Base-by-base conservation (phyloP, 352 stramenopile genomes). In the Phytophthora cryptogea region DNA sequence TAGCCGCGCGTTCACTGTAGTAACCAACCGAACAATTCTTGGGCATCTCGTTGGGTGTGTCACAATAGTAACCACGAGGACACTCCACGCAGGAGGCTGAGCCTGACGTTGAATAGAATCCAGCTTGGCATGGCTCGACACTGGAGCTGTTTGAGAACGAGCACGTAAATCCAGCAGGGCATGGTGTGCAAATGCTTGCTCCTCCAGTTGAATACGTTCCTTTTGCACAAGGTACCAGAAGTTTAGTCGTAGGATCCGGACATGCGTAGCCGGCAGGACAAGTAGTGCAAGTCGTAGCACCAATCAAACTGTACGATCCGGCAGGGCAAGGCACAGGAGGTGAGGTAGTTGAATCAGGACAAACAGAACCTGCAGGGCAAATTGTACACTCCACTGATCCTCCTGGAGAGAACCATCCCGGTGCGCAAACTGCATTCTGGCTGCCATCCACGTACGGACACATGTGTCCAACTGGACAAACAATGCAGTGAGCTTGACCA, bases 1-100 rank as follows among this genome's bases (percentile, higher is more conserved):
- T 82, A 8, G 88, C 89, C 0, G 74, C 82, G 6, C 83, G 75
- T 4, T 83, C 54, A 36, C 83, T 96, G 61, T 94, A 97, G 20
- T 83, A 89, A 1, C 89, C 90, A 13, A 93, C 64, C 2, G 74
- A 76, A 48, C 88, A 92, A 46, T 85, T 85, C 63, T 88, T 83
- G 0, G 79, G 81, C 52, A 85, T 81, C 17, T 86, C 68, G 35
- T 78, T 78, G 0, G 80, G 63, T 20, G 73, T 74, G 26, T 88
- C 83, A 49, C 90, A 97, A 57, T 77, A 90, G 52, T 85, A 95
- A 5, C 90, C 89, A 28, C 83, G 80, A 4, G 88, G 84, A 60
- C 89, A 97, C 28, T 82, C 66, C 6, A 90, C 71, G 42, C 90
- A 97, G 4, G 65, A 63, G 0, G 72, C 65, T n/a, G 70, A 79